Conservation (phyloP, 441 rosid genomes). For the Euphorbia celastroides region DNA sequence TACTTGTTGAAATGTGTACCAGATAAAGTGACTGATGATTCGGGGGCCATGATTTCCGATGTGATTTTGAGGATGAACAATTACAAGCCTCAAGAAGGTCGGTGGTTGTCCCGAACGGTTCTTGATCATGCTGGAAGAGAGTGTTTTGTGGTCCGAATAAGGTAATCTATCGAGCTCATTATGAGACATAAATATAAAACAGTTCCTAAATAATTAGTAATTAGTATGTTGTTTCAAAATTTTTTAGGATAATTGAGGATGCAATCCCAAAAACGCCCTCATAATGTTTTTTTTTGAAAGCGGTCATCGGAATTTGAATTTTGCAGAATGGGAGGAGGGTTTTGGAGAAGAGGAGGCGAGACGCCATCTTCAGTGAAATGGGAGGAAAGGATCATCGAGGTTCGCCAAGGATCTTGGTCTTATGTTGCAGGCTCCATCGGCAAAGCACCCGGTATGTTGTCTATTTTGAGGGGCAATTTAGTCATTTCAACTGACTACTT, state of each 20-base stretch:
- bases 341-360: slow-evolving; percentile 86
- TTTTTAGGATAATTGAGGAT: too few relatives aligned
- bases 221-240: too few relatives aligned
- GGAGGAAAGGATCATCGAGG: slow-evolving; percentile 70
- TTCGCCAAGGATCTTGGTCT: slow-evolving; percentile 88
- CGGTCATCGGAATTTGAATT: not conserved
- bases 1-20: slow-evolving; percentile 86
- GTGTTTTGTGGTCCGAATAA: slow-evolving; percentile 66
- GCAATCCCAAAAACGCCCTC: too few relatives aligned
- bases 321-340: slow-evolving; percentile 63
- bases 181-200: too few relatives aligned
- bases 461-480: too few relatives aligned
- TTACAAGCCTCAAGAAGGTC: slow-evolving; percentile 76
- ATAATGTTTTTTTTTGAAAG: not conserved
- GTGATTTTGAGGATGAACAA: slow-evolving; percentile 57
- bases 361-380: slow-evolving; percentile 58
- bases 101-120: slow-evolving; percentile 90
- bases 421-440: slow-evolving; percentile 82
- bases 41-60: slow-evolving; percentile 88
- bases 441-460: slow-evolving; percentile 78
- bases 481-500: too few relatives aligned
- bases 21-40: slow-evolving; percentile 82
- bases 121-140: slow-evolving; percentile 88
- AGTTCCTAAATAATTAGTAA: too few relatives aligned
- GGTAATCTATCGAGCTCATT: slow-evolving; percentile 47